Evolutionary conservation across 768 basidiomycete genomes (phyloP), one percentile per base, ranked within the genome.

Genomic region (Lactarius hengduanensis): DNA sequence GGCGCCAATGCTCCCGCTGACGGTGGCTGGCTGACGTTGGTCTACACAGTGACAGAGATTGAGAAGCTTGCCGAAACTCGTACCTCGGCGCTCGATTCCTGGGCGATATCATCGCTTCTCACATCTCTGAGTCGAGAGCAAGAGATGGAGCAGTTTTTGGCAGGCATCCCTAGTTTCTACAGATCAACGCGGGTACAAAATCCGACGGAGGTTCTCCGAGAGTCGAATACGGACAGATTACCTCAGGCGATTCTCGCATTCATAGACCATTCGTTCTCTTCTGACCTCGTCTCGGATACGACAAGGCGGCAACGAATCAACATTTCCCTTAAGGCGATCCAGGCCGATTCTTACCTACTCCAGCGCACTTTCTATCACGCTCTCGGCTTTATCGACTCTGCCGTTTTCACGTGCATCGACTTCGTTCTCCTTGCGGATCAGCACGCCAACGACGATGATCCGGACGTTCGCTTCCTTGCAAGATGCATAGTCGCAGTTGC

Each of bases 121-220:
- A 22, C 26, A 20, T 47, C 45, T 32, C 30, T 62, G 43, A 38
- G 10, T 30, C 34, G 56, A 11, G 65, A 66, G 20, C 55, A 66
- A 38, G 56, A 66, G 4, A 20, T 66, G 60, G 55, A 57, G 38
- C 34, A 57, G 16, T 66, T 66, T 38, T 18, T 66, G n/a, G 45
- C 45, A 2, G 61, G 60, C n/a, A 26, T 66, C n/a, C 65, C 65
- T 4, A 30, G n/a, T 13, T 66, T 66, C 16, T 66, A 66, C 26
- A 32, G 16, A 7, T 66, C 65, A n/a, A 62, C 56, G 3, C 43
- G n/a, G 13, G 55, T 66, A 26, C 43, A 61, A 57, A 45, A 57
- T n/a, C 59, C 53, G 3, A 32, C 65, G 4, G 28, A 57, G 26
- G 56, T 62, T 20, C 56, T 66, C 36, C 26, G 43, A 32, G 26